Evolutionary conservation across 495 filamentous ascomycete genomes (phyloP).

Genomic region (Hypoxylon perforatum): DNA sequence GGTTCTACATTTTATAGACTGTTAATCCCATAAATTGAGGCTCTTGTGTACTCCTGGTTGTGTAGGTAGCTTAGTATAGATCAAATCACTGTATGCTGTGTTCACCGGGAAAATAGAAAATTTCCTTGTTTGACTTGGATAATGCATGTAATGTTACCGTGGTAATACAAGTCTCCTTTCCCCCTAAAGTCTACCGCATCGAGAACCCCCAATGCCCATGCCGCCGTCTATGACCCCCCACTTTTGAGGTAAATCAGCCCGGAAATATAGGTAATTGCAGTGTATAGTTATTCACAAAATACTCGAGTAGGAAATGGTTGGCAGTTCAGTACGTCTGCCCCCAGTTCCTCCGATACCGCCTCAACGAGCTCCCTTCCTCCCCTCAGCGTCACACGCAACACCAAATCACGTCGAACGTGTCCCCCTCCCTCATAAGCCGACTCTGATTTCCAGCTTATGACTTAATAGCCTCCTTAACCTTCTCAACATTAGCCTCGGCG

Average conservation of each 20-base stretch:
- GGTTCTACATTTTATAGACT: too few species aligned
- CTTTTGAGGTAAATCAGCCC: constrained; percentile 8
- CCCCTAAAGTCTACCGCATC: background rate
- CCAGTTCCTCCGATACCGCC: constrained; percentile 7
- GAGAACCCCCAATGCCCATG: constrained; percentile 7
- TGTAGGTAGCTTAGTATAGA: too few species aligned
- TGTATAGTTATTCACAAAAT: constrained; percentile 33
- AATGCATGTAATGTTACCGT: constrained; percentile 17
- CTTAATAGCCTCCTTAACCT: constrained; percentile 58
- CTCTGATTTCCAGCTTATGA: constrained; percentile 12
- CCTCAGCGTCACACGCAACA: background rate
- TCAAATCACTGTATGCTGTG: too few species aligned
- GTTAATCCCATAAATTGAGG: too few species aligned
- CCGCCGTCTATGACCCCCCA: constrained; percentile 25
- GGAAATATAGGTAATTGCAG: constrained; percentile 13
- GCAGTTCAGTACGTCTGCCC: constrained; percentile 1
- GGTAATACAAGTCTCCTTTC: constrained; percentile 25
- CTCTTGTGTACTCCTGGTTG: too few species aligned
- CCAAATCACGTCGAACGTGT: background rate
- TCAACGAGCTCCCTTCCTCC: constrained; percentile 1
- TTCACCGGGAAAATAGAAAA: constrained; percentile 2
- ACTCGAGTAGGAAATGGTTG: background rate
- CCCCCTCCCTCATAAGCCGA: background rate
- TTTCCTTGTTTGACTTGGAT: constrained; percentile 9
- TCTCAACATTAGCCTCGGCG: constrained; percentile 56